These are phyloP conservation scores for Monosporascus cannonballus DNA, from an alignment of 2,329 filamentous ascomycete species.

Conservation along the genomic window DNA sequence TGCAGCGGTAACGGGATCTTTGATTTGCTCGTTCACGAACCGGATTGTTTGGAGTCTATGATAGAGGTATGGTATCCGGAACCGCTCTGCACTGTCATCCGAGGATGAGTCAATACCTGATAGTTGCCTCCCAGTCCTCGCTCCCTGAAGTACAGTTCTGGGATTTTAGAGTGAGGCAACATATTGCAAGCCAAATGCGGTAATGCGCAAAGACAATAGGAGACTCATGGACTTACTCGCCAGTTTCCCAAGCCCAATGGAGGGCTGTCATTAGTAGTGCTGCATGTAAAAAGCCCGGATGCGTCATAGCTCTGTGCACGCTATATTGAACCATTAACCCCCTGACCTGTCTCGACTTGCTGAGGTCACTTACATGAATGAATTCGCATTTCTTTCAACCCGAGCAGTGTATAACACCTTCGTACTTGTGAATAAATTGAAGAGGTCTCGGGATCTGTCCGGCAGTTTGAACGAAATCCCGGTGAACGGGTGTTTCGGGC, in stretches of 20 bases:
- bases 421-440: constrained; percentile 33
- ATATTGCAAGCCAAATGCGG: neutral
- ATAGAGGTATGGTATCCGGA: constrained; percentile 38
- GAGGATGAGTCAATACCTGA: neutral
- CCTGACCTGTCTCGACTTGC: neutral
- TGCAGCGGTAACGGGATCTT: constrained; percentile 29
- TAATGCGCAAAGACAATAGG: no score
- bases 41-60: constrained; percentile 41
- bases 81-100: constrained; percentile 29
- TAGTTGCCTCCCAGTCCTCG: no score
- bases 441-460: constrained; percentile 28
- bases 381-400: constrained; percentile 28
- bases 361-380: constrained; percentile 25
- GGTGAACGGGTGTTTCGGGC: constrained; percentile 22
- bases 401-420: constrained; percentile 35
- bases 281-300: constrained; percentile 39
- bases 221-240: constrained; percentile 18
- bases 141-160: neutral
- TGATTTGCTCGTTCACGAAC: constrained; percentile 38
- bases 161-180: neutral
- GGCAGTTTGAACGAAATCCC: constrained; percentile 27
- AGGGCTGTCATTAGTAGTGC: constrained; percentile 38
- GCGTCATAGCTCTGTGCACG: constrained; percentile 36
- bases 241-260: constrained; percentile 40
- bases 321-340: constrained; percentile 18